These are phyloP conservation scores for Casuarina cunninghamiana DNA, from an alignment of 306 rosid genomes.

Conservation along the genomic window DNA sequence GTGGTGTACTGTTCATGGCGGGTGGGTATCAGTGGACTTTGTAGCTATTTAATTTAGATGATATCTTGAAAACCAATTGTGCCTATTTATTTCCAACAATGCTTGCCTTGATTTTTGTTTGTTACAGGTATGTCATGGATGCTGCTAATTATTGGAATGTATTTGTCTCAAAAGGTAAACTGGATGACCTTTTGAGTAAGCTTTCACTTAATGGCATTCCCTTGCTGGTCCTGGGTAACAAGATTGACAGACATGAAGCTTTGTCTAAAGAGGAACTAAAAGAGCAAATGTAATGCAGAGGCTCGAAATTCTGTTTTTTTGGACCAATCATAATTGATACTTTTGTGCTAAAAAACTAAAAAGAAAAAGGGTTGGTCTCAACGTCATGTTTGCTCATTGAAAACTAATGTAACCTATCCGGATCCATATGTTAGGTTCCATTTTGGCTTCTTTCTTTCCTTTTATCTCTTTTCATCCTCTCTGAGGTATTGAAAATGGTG, in stretches of 20 bases:
- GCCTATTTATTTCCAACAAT: constrained; percentile 1
- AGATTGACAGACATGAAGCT: constrained; percentile 62
- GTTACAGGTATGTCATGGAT: constrained; percentile 66
- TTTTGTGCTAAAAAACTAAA: not conserved
- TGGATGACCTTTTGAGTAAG: constrained; percentile 65
- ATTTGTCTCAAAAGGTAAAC: constrained; percentile 54
- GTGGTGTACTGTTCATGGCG: too few species aligned
- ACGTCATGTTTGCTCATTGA: not conserved
- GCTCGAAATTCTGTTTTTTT: not conserved
- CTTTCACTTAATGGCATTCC: constrained; percentile 60
- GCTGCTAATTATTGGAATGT: constrained; percentile 59
- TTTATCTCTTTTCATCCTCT: not conserved
- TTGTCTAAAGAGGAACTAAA: constrained; percentile 49
- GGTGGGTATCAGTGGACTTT: not conserved
- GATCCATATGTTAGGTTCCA: not conserved
- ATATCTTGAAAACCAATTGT: not conserved
- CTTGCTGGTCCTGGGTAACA: constrained; percentile 58
- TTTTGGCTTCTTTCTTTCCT: not conserved
- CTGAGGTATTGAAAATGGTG: not conserved
- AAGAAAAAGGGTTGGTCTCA: not conserved
- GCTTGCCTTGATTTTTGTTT: constrained; percentile 1
- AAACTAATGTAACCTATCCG: not conserved
- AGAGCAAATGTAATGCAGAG: constrained; percentile 53
- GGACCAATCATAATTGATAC: not conserved
- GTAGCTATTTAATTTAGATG: not conserved